Base-by-base conservation (phyloP, 2,329 filamentous ascomycete species). In the Cytospora paraplurivora region DNA sequence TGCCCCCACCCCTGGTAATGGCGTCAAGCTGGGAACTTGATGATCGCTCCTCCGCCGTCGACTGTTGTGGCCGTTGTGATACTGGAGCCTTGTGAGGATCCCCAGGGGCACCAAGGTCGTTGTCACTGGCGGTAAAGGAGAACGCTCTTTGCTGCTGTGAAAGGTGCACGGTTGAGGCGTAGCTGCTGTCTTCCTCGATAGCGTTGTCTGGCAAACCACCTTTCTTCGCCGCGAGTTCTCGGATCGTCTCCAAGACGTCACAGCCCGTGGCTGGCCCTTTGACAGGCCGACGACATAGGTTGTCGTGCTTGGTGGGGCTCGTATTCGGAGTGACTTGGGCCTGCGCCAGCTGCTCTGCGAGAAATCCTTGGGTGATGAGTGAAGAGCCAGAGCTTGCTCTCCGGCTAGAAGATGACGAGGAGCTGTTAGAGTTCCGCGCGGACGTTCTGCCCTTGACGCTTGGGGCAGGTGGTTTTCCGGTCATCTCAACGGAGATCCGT, bases 191-290 rank as follows among this genome's bases (percentile, higher is more conserved):
- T 35, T 62, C 58, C 10, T 62, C 53, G 19, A 66, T 37, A 8
- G 56, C 64, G 13, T 58, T 38, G 13, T 66, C 64, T 54, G 64
- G 64, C 17, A 66, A 54, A 19, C 64, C 64, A 17, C 64, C 61
- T 32, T 66, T 66, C 52, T 54, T 37, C n/a, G 33, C 59, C 12
- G 59, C 53, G 15, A 66, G 53, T 17, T 66, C 61, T 15, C 55
- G 61, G 13, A 66, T 58, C 10, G 52, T 33, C 27, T 21, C 37
- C 54, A 66, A 61, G 37, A 27, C 27, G 15, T 61, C 58, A 32
- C 13, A 32, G 11, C 51, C 33, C 41, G 44, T 58, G 34, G 27
- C n/a, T 7, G 13, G 34, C 11, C 52, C 55, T 2, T 51, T 56
- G 5, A 13, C 47, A 11, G 47, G 49, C 8, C 33, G 44, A 21